phyloP scores from a whole-genome alignment of 2,329 filamentous ascomycete genomes.

The Phialophora verrucosa region DNA sequence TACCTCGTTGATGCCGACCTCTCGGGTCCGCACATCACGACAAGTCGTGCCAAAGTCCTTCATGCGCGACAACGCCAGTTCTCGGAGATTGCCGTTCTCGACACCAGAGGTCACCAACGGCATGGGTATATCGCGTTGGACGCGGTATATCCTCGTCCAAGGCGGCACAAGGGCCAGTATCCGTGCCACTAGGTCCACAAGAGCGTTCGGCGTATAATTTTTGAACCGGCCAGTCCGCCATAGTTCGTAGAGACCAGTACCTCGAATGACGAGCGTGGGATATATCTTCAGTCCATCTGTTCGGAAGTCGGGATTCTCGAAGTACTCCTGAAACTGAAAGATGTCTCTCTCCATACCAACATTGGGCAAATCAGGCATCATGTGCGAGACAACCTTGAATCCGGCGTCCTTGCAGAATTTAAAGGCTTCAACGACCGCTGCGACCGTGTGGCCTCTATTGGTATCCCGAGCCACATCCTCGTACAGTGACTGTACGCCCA shows the following conservation, averaged over 20 bases:
- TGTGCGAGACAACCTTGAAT: conserved; percentile 98
- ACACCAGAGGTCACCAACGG: conserved; percentile 97
- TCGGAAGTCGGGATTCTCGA: conserved; percentile 92
- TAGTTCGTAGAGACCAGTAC: conserved; percentile 93
- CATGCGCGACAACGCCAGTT: conserved; percentile 94
- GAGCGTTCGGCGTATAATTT: conserved; percentile 96
- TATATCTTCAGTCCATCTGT: conserved; percentile 99
- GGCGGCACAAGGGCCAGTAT: conserved; percentile 93
- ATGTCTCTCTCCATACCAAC: conserved; percentile 98
- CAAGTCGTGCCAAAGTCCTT: conserved; percentile 98
- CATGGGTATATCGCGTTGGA: conserved; percentile 99
- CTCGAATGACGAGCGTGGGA: conserved; percentile 93
- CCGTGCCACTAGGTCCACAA: conserved; percentile 94
- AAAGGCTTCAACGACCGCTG: conserved; percentile 93
- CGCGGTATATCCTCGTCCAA: conserved; percentile 98
- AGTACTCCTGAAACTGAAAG: conserved; percentile 97
- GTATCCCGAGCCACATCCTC: conserved; percentile 98
- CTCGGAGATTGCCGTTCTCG: conserved; percentile 94
- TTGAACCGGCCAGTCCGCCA: conserved; percentile 98
- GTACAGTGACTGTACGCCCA: conserved; percentile 95
- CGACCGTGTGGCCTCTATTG: conserved; percentile 94
- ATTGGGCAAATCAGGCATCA: conserved; percentile 99
- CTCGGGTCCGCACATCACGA: conserved; percentile 91
- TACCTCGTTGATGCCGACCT: conserved; percentile 98
- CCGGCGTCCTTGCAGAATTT: conserved; percentile 96